phyloP scores from a whole-genome alignment of 192 early-diverging fungal species.

The Dimargaris cristalligena region DNA sequence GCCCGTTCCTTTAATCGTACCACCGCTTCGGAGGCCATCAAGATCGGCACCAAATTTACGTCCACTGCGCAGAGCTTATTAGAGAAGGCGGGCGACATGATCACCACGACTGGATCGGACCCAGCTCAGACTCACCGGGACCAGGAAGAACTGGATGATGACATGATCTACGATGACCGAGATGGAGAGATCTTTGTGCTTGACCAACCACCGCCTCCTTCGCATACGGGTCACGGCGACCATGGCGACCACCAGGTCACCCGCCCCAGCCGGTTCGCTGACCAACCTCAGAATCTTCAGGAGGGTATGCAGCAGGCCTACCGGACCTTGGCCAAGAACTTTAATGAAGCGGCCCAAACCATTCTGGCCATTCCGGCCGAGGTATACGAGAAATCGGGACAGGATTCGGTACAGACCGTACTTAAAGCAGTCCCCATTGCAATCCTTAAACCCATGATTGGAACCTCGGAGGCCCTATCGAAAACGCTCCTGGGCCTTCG shows the following conservation, averaged over 20 bases:
- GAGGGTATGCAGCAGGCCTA: conserved; percentile 77
- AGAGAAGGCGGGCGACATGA: conserved; percentile 74
- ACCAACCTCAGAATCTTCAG: conserved; percentile 67
- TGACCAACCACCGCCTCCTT: no score
- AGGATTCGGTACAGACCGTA: conserved; percentile 31
- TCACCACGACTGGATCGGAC: conserved; percentile 32
- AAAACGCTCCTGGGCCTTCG: conserved; percentile 80
- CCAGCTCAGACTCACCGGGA: conserved; percentile 5
- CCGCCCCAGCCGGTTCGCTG: conserved; percentile 58
- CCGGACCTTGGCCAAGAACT: conserved; percentile 58
- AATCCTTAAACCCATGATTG: conserved; percentile 89
- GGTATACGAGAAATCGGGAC: conserved; percentile 41
- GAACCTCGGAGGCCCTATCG: conserved; percentile 79
- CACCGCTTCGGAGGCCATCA: conserved; percentile 81
- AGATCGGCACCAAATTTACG: conserved; percentile 69
- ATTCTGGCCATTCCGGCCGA: conserved; percentile 80
- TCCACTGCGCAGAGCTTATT: conserved; percentile 77
- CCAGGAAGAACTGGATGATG: conserved; percentile 1
- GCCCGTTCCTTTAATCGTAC: conserved; percentile 77
- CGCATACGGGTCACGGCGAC: no score
- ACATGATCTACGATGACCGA: conserved; percentile 7
- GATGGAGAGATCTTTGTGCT: no score
- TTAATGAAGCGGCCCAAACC: conserved; percentile 70
- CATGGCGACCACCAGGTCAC: no score
- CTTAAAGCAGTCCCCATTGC: conserved; percentile 75